These are phyloP conservation scores for Boeremia lycopersici DNA, from an alignment of 2,329 filamentous ascomycete genomes.

Conservation along the genomic window DNA sequence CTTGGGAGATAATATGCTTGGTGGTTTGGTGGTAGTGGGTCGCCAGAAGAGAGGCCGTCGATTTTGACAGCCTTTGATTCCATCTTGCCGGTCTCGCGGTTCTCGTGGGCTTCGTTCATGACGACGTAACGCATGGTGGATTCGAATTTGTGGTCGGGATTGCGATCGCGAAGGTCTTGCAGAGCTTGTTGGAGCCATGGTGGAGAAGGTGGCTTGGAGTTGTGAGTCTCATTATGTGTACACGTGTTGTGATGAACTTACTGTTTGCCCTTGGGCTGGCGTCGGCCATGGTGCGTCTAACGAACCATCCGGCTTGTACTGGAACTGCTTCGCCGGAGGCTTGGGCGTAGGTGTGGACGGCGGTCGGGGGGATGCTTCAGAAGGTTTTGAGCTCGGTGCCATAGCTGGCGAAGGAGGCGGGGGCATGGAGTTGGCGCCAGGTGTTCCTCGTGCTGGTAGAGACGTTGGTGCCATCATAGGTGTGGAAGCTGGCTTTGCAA, in stretches of 20 bases:
- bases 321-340: conserved; percentile 39
- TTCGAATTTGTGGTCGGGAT: conserved; percentile 85
- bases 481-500: conserved; percentile 50
- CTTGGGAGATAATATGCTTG: conserved; percentile 85
- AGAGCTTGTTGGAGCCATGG: conserved; percentile 81
- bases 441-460: conserved; percentile 57
- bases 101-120: conserved; percentile 63
- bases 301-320: conserved; percentile 59
- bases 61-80: conserved; percentile 59
- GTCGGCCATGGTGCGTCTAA: conserved; percentile 68
- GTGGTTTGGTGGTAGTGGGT: conserved; percentile 65
- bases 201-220: conserved; percentile 76
- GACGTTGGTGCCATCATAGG: conserved; percentile 54
- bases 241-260: conserved; percentile 54
- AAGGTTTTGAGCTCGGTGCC: conserved; percentile 42
- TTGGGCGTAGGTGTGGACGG: conserved; percentile 47
- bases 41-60: conserved; percentile 53
- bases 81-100: conserved; percentile 62
- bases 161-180: conserved; percentile 69
- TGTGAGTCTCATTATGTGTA: conserved; percentile 21
- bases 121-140: conserved; percentile 88
- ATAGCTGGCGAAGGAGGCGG: conserved; percentile 56
- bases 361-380: conserved; percentile 38
- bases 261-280: conserved; percentile 63
- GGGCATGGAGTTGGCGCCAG: conserved; percentile 62